Evolutionary conservation across 1,284 basidiomycete species (phyloP).

Genomic region (Leccinum pachyderme): DNA sequence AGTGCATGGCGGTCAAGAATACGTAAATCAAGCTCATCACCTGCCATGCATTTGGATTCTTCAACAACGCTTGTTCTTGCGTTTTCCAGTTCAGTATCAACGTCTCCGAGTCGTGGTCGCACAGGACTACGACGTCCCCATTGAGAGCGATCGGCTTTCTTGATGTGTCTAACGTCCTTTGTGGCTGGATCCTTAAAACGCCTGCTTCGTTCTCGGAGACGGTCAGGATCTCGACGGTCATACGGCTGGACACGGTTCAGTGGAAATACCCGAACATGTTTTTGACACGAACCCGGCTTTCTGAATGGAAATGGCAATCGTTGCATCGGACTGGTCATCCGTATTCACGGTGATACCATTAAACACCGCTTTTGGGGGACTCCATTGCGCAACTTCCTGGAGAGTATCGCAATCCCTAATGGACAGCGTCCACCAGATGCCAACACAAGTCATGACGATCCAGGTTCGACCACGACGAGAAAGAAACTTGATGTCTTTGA

Average conservation of each 20-base stretch:
- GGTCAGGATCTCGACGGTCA: constrained; percentile 23
- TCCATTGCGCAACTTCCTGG: constrained; percentile 45
- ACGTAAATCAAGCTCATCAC: constrained; percentile 11
- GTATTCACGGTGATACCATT: constrained; percentile 49
- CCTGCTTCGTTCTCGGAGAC: constrained; percentile 14
- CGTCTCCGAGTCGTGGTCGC: constrained; percentile 49
- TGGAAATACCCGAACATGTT: background rate
- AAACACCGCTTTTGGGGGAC: constrained; percentile 50
- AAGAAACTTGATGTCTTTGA: constrained; percentile 53
- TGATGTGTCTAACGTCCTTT: constrained; percentile 29
- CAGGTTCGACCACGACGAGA: constrained; percentile 41
- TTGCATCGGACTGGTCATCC: constrained; percentile 42
- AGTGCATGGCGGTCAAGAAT: constrained; percentile 13
- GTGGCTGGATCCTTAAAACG: constrained; percentile 11
- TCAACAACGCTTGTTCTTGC: constrained; percentile 44
- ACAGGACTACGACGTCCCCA: constrained; percentile 51
- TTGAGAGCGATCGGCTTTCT: constrained; percentile 46
- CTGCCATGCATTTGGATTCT: constrained; percentile 34
- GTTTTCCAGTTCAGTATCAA: constrained; percentile 53
- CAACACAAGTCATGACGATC: constrained; percentile 53
- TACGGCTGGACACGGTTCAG: constrained; percentile 14
- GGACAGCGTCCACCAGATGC: constrained; percentile 54
- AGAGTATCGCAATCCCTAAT: constrained; percentile 47
- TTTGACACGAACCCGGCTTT: constrained; percentile 38
- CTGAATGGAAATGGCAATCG: constrained; percentile 47